Evolutionary conservation across 345 rosid genomes (phyloP).

Genomic region (Cardamine occulta): DNA sequence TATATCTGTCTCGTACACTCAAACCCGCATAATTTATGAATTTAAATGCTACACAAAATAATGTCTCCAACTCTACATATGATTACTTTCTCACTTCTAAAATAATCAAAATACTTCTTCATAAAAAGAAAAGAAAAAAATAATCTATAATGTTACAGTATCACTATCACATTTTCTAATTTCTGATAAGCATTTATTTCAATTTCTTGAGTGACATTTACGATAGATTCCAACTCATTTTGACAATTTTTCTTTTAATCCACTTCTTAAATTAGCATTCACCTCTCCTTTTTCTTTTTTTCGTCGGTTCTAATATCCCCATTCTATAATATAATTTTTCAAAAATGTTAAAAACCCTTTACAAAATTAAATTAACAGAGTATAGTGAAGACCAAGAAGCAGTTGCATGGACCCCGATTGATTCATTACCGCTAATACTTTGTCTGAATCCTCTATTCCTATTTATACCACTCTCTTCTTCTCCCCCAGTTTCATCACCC

Average conservation of each 20-base stretch:
- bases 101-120: background rate
- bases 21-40: conserved; percentile 34
- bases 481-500: conserved; percentile 28
- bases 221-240: conserved; percentile 38
- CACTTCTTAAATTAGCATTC: conserved; percentile 12
- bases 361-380: conserved; percentile 12
- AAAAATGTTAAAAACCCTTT: background rate
- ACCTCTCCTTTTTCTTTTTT: conserved; percentile 20
- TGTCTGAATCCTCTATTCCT: conserved; percentile 27
- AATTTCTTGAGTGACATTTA: conserved; percentile 28
- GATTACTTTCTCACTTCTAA: conserved; percentile 22
- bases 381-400: conserved; percentile 22
- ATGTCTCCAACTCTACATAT: conserved; percentile 16
- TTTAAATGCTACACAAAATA: conserved; percentile 28
- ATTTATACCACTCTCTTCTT: conserved; percentile 36
- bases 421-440: conserved; percentile 39
- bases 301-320: conserved; percentile 19
- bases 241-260: conserved; percentile 25
- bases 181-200: conserved; percentile 35
- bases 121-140: background rate
- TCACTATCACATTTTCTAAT: conserved; percentile 31
- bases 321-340: background rate
- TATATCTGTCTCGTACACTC: conserved; percentile 23
- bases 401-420: conserved; percentile 43
- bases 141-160: conserved; percentile 18